phyloP scores from a whole-genome alignment of 1,284 basidiomycete species.

The Somion occarium region DNA sequence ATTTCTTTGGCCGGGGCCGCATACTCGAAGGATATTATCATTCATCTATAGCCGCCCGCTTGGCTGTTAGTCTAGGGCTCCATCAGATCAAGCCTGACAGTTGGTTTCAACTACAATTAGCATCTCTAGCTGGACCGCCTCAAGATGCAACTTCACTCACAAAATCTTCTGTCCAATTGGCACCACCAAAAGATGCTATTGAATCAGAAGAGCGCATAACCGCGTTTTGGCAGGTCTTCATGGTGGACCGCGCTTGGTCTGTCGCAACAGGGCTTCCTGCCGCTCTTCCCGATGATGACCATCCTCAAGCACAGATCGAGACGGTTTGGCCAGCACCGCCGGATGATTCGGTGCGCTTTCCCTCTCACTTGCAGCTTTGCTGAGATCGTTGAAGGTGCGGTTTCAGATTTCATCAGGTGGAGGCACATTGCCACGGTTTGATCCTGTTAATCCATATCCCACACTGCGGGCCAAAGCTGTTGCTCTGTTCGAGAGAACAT shows the following conservation, averaged over 20 bases:
- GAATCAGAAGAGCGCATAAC: constrained; percentile 45
- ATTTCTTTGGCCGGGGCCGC: constrained; percentile 54
- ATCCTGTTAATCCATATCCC: constrained; percentile 16
- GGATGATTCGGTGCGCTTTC: background rate
- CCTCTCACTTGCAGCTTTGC: background rate
- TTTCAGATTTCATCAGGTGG: background rate
- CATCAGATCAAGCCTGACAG: constrained; percentile 42
- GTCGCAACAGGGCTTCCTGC: constrained; percentile 49
- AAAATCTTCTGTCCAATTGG: constrained; percentile 29
- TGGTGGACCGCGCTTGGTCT: constrained; percentile 55
- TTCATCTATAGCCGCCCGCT: constrained; percentile 50
- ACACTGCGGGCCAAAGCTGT: constrained; percentile 43
- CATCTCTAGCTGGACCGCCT: constrained; percentile 8
- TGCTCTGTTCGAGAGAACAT: constrained; percentile 46
- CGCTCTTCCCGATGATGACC: constrained; percentile 47
- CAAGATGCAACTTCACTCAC: constrained; percentile 13
- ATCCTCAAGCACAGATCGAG: constrained; percentile 42
- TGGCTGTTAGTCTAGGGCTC: constrained; percentile 49
- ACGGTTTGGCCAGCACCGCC: constrained; percentile 46
- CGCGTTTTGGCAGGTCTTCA: constrained; percentile 59
- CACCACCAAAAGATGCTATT: constrained; percentile 33
- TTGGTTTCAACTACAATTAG: constrained; percentile 19
- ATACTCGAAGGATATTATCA: constrained; percentile 58
- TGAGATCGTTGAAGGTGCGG: constrained; percentile 10
- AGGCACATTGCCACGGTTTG: constrained; percentile 2